Evolutionary conservation across 495 filamentous ascomycete species (phyloP).

Genomic region (Aeminium ludgeri): DNA sequence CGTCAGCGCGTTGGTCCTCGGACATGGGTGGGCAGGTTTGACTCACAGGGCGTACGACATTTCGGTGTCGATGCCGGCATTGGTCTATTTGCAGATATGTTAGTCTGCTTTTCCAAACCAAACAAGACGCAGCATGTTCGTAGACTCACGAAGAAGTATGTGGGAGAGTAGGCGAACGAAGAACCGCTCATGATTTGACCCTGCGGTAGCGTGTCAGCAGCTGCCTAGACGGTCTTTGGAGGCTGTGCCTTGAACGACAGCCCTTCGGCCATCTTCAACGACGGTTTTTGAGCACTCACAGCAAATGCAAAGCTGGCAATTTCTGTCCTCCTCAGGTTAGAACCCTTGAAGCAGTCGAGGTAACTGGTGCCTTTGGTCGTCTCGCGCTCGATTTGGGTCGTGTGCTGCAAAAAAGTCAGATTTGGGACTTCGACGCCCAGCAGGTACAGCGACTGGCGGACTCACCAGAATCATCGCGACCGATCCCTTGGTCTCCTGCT

Average conservation of each 20-base stretch:
- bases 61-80: conserved; percentile 36
- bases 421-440: too few species aligned
- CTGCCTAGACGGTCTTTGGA: too few species aligned
- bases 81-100: too few species aligned
- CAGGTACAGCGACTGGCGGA: too few species aligned
- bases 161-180: conserved; percentile 63
- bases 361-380: conserved; percentile 19
- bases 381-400: conserved; percentile 19
- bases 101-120: too few species aligned
- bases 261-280: too few species aligned
- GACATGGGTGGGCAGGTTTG: not conserved
- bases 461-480: too few species aligned
- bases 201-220: too few species aligned
- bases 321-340: conserved; percentile 22
- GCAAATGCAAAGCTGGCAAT: conserved; percentile 41
- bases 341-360: conserved; percentile 21
- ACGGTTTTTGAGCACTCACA: too few species aligned
- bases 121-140: too few species aligned
- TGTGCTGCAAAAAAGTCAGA: conserved; percentile 22
- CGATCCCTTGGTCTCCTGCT: too few species aligned
- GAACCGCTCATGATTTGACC: conserved; percentile 65
- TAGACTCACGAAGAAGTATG: conserved; percentile 57
- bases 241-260: too few species aligned
- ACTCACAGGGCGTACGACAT: conserved; percentile 22
- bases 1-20: not conserved